phyloP scores from a whole-genome alignment of 495 filamentous ascomycete genomes.

The Annulohypoxylon stygium region DNA sequence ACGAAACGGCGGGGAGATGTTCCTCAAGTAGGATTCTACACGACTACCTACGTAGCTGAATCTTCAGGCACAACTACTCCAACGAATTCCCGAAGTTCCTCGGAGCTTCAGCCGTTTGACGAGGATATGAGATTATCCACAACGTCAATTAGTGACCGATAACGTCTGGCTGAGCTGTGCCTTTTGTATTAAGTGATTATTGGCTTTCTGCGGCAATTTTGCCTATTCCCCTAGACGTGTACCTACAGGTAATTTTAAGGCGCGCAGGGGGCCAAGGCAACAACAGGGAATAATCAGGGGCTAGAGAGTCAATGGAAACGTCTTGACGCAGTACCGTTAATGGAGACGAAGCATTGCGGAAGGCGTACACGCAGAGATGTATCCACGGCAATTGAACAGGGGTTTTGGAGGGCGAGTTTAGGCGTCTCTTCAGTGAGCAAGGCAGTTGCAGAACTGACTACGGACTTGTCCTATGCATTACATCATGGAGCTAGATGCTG shows the following conservation, averaged over 20 bases:
- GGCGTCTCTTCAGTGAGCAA: conserved; percentile 18
- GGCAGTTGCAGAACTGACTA: conserved; percentile 20
- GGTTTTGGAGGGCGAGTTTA: conserved; percentile 20
- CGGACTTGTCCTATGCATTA: conserved; percentile 14
- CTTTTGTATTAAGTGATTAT: conserved; percentile 41
- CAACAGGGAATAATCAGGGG: conserved; percentile 19
- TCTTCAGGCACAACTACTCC: conserved; percentile 5
- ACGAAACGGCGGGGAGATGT: conserved; percentile 69
- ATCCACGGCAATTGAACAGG: conserved; percentile 18
- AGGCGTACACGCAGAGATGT: conserved; percentile 25
- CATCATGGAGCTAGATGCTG: conserved; percentile 36
- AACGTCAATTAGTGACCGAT: conserved; percentile 13
- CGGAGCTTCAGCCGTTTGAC: neutral
- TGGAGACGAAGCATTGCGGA: conserved; percentile 18
- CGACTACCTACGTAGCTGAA: neutral
- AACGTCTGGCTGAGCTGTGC: conserved; percentile 20
- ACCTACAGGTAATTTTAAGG: conserved; percentile 5
- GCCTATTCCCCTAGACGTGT: conserved; percentile 23
- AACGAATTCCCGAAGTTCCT: neutral
- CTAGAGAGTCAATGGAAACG: conserved; percentile 17
- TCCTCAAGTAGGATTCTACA: conserved; percentile 61
- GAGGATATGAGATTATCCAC: conserved; percentile 8
- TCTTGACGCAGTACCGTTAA: conserved; percentile 28
- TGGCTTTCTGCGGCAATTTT: conserved; percentile 32
- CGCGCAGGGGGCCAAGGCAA: conserved; percentile 20